Evolutionary conservation across 495 filamentous ascomycete species (phyloP), one percentile per base, ranked within the genome.

Genomic region (Poronia punctata): DNA sequence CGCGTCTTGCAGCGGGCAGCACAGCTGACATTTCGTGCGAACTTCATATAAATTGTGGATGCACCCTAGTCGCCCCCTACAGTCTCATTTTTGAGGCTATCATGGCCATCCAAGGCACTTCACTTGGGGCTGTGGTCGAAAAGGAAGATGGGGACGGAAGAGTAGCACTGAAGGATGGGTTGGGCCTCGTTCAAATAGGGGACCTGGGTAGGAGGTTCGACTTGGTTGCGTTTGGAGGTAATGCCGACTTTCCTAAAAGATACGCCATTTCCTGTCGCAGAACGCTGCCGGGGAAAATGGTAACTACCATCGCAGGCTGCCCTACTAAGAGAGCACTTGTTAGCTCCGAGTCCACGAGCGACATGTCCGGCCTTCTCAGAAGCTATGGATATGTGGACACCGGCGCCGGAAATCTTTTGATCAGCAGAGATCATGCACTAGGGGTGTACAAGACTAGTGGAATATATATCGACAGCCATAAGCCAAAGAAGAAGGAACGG

Each of bases 341-440:
- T 9, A 32, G 47, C 8, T 40, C 39, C 5, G 50, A 54, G 5
- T 57, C 53, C 37, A 50, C 35, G 0, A 46, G 53, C 25, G 28
- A 24, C 4, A 26, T 36, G 4, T 29, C 24, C n/a, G 38, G 38
- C 34, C 33, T 46, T 28, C 27, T 46, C 50, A 38, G 47, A 29
- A 40, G 50, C 37, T 57, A 57, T 36, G 53, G 50, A 6, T 57
- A 48, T 24, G 50, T 57, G 20, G 39, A 42, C 6, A 53, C 47
- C 7, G 43, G 43, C 15, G 41, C 43, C 9, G 53, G 50, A 19
- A 54, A 57, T 26, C 27, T 57, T 17, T 28, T 57, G 26, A 39
- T 54, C 15, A 52, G 38, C 22, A 50, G 45, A 25, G 48, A 42
- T 35, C 26, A 54, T 18, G 40, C 38, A 5, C 9, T 54, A 12